Base-by-base conservation (phyloP, 768 basidiomycete genomes). In the Boletus patriciae region DNA sequence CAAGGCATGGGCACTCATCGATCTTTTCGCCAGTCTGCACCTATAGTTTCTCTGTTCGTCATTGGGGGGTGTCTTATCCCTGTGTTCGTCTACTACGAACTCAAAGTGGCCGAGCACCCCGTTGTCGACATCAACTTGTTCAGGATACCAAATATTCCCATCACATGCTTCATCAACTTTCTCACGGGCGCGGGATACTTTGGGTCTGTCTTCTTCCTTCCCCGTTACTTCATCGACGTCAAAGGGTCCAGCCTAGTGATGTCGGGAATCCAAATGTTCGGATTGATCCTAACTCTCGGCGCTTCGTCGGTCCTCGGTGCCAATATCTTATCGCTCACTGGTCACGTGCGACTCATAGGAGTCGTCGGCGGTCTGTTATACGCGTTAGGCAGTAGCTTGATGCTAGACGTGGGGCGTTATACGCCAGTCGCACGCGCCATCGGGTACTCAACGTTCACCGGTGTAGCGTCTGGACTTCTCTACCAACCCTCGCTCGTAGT, bases 201-300 rank as follows among this genome's bases (percentile, higher is more conserved):
- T 52, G 72, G 73, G 10, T 63, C 64, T 15, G 72, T 75, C 54
- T 73, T 75, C 57, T 73, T 75, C 59, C 66, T 73, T 25, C 72
- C 72, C n/a, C 74, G 71, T 38, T 73, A 75, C 56, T 75, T 73
- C 46, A 75, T 75, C 59, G 73, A 75, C 48, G 54, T 73, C 59
- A 73, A 72, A 37, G 61, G 67, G 18, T 75, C 72, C 34, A 62
- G 50, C 48, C 54, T 75, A 45, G 66, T 75, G 38, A 64, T 54
- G 34, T 72, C 72, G 0, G 72, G 72, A n/a, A 43, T 73, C 7
- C 70, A 73, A 37, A 75, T 75, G 74, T 54, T 73, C 13, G 72
- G 74, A 9, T 40, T 73, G 31, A 75, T 71, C 50, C 61, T 73
- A 0, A 66, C 70, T 1, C 66, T 73, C 13, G 73, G 74, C 33